phyloP scores from a whole-genome alignment of 2,329 filamentous ascomycete genomes.

The Xylariaceae sp. region DNA sequence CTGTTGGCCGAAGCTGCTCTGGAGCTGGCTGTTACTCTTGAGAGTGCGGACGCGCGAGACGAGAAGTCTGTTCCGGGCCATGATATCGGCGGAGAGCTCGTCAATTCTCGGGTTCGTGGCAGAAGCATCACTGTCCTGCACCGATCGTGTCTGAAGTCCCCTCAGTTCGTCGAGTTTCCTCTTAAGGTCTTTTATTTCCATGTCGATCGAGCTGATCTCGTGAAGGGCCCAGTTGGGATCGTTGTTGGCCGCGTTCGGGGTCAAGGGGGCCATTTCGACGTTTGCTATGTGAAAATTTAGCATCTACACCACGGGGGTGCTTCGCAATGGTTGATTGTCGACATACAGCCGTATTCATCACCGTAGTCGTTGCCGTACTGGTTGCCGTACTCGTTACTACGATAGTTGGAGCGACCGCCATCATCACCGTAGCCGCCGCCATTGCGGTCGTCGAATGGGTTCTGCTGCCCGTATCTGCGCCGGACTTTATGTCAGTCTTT shows the following conservation, averaged over 20 bases:
- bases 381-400: slow-evolving; percentile 17
- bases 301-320: too few relatives aligned
- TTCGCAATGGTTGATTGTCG: too few relatives aligned
- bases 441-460: slow-evolving; percentile 58
- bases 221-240: slow-evolving; percentile 66
- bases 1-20: slow-evolving; percentile 71
- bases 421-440: slow-evolving; percentile 35
- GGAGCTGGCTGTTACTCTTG: slow-evolving; percentile 71
- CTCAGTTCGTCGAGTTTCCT: slow-evolving; percentile 68
- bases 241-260: slow-evolving; percentile 47
- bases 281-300: slow-evolving; percentile 31
- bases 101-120: slow-evolving; percentile 68
- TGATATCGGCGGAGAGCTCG: slow-evolving; percentile 70
- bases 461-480: slow-evolving; percentile 51
- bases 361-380: slow-evolving; percentile 27
- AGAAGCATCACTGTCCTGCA: slow-evolving; percentile 71
- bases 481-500: slow-evolving; percentile 30
- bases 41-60: slow-evolving; percentile 75
- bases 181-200: slow-evolving; percentile 71
- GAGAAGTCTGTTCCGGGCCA: slow-evolving; percentile 75
- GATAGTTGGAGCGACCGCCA: slow-evolving; percentile 24
- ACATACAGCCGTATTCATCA: too few relatives aligned
- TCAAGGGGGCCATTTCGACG: slow-evolving; percentile 69
- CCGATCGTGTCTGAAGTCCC: slow-evolving; percentile 64
- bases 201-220: too few relatives aligned